Percentiles rank a stretch among this genome's conserved stretches.
Conservation (phyloP, 768 basidiomycete genomes). For the Auricularia heimuer region DNA sequence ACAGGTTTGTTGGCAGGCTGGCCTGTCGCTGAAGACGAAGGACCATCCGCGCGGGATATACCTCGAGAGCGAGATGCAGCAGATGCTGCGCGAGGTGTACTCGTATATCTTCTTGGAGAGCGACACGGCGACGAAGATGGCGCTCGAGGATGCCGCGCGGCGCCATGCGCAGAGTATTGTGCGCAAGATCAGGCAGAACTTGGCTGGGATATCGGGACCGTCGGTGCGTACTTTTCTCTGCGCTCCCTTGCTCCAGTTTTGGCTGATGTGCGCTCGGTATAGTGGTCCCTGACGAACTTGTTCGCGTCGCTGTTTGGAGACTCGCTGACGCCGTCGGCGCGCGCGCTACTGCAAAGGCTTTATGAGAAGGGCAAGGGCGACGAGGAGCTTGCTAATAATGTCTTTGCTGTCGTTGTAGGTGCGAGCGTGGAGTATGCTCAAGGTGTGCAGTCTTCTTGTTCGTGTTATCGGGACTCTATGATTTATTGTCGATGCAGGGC, state of each 20-base stretch:
- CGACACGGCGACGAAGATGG: conserved; percentile 24
- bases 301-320: conserved; percentile 2
- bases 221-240: conserved; percentile 7
- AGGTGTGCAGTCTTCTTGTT: conserved; percentile 29
- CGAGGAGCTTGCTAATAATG: conserved; percentile 34
- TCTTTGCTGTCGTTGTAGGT: conserved; percentile 41
- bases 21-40: conserved; percentile 38
- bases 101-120: conserved; percentile 23
- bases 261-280: conserved; percentile 19
- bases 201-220: conserved; percentile 10
- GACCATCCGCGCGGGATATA: conserved; percentile 32
- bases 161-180: conserved; percentile 19
- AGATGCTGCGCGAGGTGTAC: conserved; percentile 38
- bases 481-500: conserved; percentile 40
- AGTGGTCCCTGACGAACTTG: conserved; percentile 20
- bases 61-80: conserved; percentile 33
- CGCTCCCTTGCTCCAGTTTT: conserved; percentile 7
- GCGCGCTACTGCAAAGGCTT: conserved; percentile 3
- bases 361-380: conserved; percentile 14
- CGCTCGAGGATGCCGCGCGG: conserved; percentile 19
- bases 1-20: conserved; percentile 24
- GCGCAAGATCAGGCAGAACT: conserved; percentile 15
- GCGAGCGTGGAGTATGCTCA: conserved; percentile 8
- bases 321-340: neutral
- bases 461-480: neutral